phyloP scores from a whole-genome alignment of 768 basidiomycete genomes.

The Sarcodon aspratus region DNA sequence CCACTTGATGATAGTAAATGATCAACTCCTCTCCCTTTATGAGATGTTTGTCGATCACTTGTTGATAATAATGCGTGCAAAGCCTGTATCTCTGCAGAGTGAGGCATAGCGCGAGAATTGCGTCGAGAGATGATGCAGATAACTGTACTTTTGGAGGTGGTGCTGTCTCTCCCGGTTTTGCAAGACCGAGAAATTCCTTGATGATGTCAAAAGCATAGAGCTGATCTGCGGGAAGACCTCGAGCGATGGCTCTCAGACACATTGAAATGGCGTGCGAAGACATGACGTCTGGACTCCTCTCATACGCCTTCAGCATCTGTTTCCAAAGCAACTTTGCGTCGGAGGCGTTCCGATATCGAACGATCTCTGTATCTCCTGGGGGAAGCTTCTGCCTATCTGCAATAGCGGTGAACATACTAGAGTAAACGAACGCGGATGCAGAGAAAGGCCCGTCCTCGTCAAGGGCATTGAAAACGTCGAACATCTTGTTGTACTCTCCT shows the following conservation, averaged over 20 bases:
- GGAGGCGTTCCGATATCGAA: slow-evolving; percentile 34
- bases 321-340: slow-evolving; percentile 68
- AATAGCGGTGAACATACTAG: slow-evolving; percentile 49
- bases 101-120: slow-evolving; percentile 47
- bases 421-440: slow-evolving; percentile 49
- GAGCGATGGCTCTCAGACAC: slow-evolving; percentile 42
- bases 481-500: slow-evolving; percentile 51
- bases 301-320: slow-evolving; percentile 43
- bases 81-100: slow-evolving; percentile 31
- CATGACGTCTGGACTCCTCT: slow-evolving; percentile 34
- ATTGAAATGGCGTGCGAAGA: slow-evolving; percentile 43
- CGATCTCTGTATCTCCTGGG: slow-evolving; percentile 7
- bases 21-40: slow-evolving; percentile 21
- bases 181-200: slow-evolving; percentile 51
- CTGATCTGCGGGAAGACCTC: slow-evolving; percentile 47
- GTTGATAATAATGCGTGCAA: slow-evolving; percentile 45
- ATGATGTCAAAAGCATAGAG: slow-evolving; percentile 57
- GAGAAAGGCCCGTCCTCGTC: slow-evolving; percentile 52
- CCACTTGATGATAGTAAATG: slow-evolving; percentile 44
- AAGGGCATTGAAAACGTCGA: slow-evolving; percentile 65
- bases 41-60: slow-evolving; percentile 37
- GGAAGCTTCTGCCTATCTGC: slow-evolving; percentile 18
- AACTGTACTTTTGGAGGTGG: slow-evolving; percentile 28
- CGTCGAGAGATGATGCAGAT: slow-evolving; percentile 34
- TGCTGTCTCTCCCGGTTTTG: slow-evolving; percentile 29